These are phyloP conservation scores for Chlorociboria aeruginascens DNA, from an alignment of 495 filamentous ascomycete species.

Conservation along the genomic window DNA sequence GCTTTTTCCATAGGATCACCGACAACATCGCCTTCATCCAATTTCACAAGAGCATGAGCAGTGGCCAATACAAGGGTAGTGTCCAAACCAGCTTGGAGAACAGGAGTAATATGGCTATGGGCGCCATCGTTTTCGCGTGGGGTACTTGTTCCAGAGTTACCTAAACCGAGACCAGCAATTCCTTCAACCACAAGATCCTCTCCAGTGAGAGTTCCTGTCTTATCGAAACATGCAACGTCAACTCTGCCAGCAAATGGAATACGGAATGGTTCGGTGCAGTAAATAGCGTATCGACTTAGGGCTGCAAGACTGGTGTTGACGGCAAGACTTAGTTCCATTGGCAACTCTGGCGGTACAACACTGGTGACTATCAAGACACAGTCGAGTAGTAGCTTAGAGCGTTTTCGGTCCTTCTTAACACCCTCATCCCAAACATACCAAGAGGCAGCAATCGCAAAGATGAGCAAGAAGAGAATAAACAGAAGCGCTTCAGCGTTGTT, in stretches of 20 bases:
- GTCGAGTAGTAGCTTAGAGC: conserved; percentile 92
- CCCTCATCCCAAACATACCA: conserved; percentile 99
- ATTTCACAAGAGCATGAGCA: conserved; percentile 86
- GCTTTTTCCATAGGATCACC: conserved; percentile 99
- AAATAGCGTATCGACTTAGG: conserved; percentile 88
- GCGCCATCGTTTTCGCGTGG: conserved; percentile 61
- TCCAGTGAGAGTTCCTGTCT: conserved; percentile 93
- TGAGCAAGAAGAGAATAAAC: conserved; percentile 92
- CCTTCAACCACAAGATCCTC: conserved; percentile 97
- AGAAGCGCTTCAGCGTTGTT: conserved; percentile 90
- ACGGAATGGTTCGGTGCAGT: conserved; percentile 98
- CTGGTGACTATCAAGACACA: conserved; percentile 96
- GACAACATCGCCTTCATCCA: conserved; percentile 95
- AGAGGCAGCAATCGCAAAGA: conserved; percentile 95
- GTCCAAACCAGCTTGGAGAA: conserved; percentile 53
- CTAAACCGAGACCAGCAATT: conserved; percentile 77
- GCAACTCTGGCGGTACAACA: conserved; percentile 92
- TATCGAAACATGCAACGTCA: conserved; percentile 97
- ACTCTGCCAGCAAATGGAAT: conserved; percentile 95
- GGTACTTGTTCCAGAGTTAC: conserved; percentile 49
- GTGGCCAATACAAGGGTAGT: conserved; percentile 92
- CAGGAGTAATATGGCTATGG: conserved; percentile 57
- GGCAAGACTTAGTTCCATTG: conserved; percentile 94
- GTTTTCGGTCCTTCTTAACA: conserved; percentile 82
- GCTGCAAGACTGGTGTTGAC: conserved; percentile 98